phyloP scores from a whole-genome alignment of 1,284 basidiomycete genomes.

The Microbotryum violaceum region DNA sequence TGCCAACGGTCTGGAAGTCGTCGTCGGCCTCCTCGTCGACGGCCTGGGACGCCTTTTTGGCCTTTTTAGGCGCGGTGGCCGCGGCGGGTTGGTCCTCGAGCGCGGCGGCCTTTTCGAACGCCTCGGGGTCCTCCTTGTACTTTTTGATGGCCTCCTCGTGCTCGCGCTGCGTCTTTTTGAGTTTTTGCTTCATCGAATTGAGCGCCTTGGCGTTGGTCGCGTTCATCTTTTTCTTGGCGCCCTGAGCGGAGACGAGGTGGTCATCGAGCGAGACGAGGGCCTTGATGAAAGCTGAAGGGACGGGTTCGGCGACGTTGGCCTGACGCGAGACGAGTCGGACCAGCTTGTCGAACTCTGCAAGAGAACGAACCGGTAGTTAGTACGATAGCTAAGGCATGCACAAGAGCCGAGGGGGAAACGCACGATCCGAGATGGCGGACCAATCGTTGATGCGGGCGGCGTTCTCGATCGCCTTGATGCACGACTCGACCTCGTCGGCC shows the following conservation, averaged over 20 bases:
- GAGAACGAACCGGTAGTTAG: neutral
- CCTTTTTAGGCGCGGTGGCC: slow-evolving; percentile 45
- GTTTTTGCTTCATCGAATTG: slow-evolving; percentile 94
- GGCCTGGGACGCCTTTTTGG: slow-evolving; percentile 37
- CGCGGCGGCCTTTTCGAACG: slow-evolving; percentile 64
- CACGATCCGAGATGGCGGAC: slow-evolving; percentile 82
- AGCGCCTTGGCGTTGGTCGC: slow-evolving; percentile 87
- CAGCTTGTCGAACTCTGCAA: slow-evolving; percentile 89
- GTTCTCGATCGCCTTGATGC: slow-evolving; percentile 86
- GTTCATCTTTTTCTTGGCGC: slow-evolving; percentile 89
- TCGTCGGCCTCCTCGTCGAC: slow-evolving; percentile 53
- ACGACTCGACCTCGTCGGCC: slow-evolving; percentile 78
- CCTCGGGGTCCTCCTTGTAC: slow-evolving; percentile 84
- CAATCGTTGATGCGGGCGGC: slow-evolving; percentile 95
- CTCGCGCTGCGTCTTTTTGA: slow-evolving; percentile 86
- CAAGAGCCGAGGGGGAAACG: neutral
- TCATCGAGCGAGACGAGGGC: slow-evolving; percentile 69
- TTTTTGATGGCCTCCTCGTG: slow-evolving; percentile 72
- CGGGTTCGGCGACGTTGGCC: slow-evolving; percentile 61
- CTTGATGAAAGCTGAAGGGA: slow-evolving; percentile 80
- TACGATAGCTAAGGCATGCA: neutral
- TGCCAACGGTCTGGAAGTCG: slow-evolving; percentile 82
- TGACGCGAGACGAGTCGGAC: slow-evolving; percentile 73
- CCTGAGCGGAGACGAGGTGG: slow-evolving; percentile 61
- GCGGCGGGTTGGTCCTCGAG: slow-evolving; percentile 50